These are phyloP conservation scores for Cnidoscolus chayamansa DNA, from an alignment of 441 rosid species.

Conservation along the genomic window DNA sequence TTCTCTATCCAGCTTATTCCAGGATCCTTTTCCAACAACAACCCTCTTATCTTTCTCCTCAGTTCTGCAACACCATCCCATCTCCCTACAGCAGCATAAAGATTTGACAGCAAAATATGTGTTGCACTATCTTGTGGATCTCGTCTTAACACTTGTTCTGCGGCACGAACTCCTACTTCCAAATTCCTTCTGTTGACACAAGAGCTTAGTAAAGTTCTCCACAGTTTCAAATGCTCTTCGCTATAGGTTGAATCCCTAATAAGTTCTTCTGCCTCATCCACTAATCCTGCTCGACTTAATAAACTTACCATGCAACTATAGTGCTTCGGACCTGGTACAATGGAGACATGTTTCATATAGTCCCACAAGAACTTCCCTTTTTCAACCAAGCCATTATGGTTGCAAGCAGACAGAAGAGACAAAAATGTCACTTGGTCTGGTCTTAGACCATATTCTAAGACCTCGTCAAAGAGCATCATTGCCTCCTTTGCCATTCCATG, in stretches of 20 bases:
- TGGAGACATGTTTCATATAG: constrained; percentile 48
- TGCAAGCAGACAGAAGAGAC: constrained; percentile 72
- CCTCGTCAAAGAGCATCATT: constrained; percentile 40
- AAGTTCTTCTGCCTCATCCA: constrained; percentile 56
- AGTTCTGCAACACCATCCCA: constrained; percentile 66
- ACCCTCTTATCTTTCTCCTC: constrained; percentile 57
- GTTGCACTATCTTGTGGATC: constrained; percentile 61
- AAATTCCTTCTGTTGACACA: constrained; percentile 55
- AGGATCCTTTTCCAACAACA: constrained; percentile 55
- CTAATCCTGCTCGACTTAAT: constrained; percentile 67
- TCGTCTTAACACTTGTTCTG: constrained; percentile 51
- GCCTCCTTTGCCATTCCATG: constrained; percentile 75
- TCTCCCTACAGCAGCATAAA: constrained; percentile 62
- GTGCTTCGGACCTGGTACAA: constrained; percentile 67
- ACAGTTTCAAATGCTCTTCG: constrained; percentile 48
- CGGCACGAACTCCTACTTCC: constrained; percentile 53
- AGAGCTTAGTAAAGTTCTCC: constrained; percentile 79
- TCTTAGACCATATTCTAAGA: constrained; percentile 35
- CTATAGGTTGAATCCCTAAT: constrained; percentile 41
- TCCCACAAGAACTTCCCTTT: constrained; percentile 67
- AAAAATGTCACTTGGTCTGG: constrained; percentile 79
- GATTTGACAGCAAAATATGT: constrained; percentile 59
- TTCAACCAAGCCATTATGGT: constrained; percentile 60
- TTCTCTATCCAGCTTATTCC: constrained; percentile 82
- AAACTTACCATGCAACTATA: constrained; percentile 80